These are phyloP conservation scores for Lanmaoa rubissima DNA, from an alignment of 768 basidiomycete genomes.

Conservation along the genomic window DNA sequence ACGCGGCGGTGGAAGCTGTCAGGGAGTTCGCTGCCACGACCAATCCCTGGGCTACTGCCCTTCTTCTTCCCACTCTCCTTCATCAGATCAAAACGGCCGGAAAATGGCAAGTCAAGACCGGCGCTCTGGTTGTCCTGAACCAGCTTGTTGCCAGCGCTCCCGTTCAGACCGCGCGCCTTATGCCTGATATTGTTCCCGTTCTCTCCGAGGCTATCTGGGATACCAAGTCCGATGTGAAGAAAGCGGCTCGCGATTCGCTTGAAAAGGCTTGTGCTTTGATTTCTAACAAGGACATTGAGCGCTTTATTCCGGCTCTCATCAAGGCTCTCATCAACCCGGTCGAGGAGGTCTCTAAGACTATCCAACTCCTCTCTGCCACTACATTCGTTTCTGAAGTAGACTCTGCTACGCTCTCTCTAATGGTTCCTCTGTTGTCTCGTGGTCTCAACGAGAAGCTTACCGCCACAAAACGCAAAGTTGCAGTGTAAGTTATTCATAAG, in stretches of 20 bases:
- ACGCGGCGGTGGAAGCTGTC: conserved; percentile 82
- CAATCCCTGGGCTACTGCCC: conserved; percentile 85
- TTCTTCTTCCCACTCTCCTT: conserved; percentile 85
- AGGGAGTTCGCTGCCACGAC: conserved; percentile 69
- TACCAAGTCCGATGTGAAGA: conserved; percentile 98
- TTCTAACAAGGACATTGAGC: conserved; percentile 98
- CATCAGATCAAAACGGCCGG: conserved; percentile 93
- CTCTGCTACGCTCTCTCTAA: conserved; percentile 92
- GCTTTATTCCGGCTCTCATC: conserved; percentile 96
- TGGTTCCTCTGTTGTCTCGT: conserved; percentile 94
- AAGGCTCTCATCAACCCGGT: conserved; percentile 98
- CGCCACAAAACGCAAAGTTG: conserved; percentile 95
- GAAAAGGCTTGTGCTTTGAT: conserved; percentile 92
- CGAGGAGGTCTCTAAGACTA: conserved; percentile 96
- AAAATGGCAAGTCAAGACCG: conserved; percentile 97
- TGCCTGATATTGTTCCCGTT: conserved; percentile 92
- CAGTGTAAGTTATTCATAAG: conserved; percentile 62
- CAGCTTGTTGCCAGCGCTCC: conserved; percentile 85
- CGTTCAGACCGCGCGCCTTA: conserved; percentile 79
- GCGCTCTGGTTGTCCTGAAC: conserved; percentile 77
- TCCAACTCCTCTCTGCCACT: conserved; percentile 93
- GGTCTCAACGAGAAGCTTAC: conserved; percentile 94
- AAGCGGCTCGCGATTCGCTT: conserved; percentile 92
- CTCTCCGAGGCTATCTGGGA: conserved; percentile 98
- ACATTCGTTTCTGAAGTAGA: conserved; percentile 99